Conservation (phyloP, 164 flowering plant species). For the Aristolochia californica region DNA sequence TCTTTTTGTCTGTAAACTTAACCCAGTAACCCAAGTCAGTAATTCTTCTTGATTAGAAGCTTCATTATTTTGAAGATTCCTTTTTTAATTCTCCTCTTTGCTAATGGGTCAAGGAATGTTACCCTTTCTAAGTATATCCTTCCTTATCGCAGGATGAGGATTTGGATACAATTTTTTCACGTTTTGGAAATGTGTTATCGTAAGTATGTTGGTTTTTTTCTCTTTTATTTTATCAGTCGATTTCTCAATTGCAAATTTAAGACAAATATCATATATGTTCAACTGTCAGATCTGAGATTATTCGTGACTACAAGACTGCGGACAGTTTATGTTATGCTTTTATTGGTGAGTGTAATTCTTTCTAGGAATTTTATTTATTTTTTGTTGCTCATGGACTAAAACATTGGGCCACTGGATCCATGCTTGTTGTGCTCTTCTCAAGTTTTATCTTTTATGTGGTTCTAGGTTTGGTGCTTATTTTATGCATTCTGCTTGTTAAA, state of each 20-base stretch:
- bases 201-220: constrained; percentile 26
- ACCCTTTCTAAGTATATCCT: no score
- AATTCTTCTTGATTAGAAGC: neutral
- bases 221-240: neutral
- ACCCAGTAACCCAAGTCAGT: constrained; percentile 95
- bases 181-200: constrained; percentile 85
- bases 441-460: no score
- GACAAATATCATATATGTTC: neutral
- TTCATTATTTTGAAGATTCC: neutral
- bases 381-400: no score
- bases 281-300: constrained; percentile 67
- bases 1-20: constrained; percentile 88
- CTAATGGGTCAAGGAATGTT: no score
- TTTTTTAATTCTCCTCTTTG: no score
- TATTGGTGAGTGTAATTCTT: constrained; percentile 46
- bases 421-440: no score
- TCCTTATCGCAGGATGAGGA: constrained; percentile 67
- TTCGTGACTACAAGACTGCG: constrained; percentile 88
- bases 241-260: neutral
- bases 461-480: no score
- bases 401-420: no score
- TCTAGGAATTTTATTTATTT: neutral
- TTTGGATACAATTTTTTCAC: constrained; percentile 86
- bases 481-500: no score
- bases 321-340: constrained; percentile 93